phyloP scores from a whole-genome alignment of 75 land plant genomes.

The Picea sitchensis region DNA sequence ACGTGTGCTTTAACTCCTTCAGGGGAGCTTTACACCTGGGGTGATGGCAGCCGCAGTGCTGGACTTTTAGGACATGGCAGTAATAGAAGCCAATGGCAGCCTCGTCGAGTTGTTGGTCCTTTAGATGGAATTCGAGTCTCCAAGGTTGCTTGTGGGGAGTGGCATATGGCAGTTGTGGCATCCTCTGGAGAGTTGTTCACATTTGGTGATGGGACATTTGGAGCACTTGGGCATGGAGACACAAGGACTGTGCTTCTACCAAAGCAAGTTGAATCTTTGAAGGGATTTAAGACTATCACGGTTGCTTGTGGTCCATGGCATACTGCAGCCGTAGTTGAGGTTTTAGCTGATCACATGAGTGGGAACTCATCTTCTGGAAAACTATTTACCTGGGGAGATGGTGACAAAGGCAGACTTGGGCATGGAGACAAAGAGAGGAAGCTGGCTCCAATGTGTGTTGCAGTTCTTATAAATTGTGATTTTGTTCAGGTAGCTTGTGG shows the following conservation, averaged over 20 bases:
- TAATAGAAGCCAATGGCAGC: slow-evolving; percentile 35
- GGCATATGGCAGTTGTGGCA: slow-evolving; percentile 48
- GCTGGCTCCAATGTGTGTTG: slow-evolving; percentile 46
- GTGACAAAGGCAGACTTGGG: slow-evolving; percentile 44
- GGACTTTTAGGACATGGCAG: slow-evolving; percentile 15
- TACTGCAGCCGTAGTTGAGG: slow-evolving; percentile 44
- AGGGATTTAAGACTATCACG: slow-evolving; percentile 32
- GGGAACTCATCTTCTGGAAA: slow-evolving; percentile 25
- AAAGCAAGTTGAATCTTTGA: slow-evolving; percentile 45
- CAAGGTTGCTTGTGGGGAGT: slow-evolving; percentile 43
- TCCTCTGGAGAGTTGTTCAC: slow-evolving; percentile 43
- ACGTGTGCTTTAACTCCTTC: slow-evolving; percentile 33
- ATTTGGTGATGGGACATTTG: slow-evolving; percentile 62
- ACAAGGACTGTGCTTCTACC: slow-evolving; percentile 29
- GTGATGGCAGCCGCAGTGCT: slow-evolving; percentile 26
- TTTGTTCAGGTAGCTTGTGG: slow-evolving; percentile 52
- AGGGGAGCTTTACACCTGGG: slow-evolving; percentile 60
- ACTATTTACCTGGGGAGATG: slow-evolving; percentile 59
- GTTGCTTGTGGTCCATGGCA: slow-evolving; percentile 55
- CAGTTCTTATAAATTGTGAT: slow-evolving; percentile 34
- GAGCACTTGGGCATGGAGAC: slow-evolving; percentile 60
- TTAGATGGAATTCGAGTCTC: slow-evolving; percentile 32
- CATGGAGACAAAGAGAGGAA: slow-evolving; percentile 36
- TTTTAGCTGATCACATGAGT: slow-evolving; percentile 7
- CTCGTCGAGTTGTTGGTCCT: slow-evolving; percentile 28